Conservation (phyloP, 1,284 basidiomycete species). For the Cryptococcus sp. region DNA sequence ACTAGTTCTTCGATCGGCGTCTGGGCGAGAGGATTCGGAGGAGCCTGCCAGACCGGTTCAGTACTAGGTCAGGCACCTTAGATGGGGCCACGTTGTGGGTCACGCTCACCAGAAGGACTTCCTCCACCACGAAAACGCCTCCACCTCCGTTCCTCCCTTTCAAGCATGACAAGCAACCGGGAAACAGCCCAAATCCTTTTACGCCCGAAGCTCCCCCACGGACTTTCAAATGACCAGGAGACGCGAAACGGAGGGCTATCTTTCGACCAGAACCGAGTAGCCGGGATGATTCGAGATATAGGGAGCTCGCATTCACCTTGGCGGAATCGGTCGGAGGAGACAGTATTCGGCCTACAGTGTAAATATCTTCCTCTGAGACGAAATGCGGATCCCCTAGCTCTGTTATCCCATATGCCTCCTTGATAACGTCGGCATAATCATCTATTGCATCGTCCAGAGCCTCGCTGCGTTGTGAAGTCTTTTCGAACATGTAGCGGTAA, state of each 20-base stretch:
- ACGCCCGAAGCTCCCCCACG: slow-evolving; percentile 64
- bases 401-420: slow-evolving; percentile 67
- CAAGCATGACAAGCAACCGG: slow-evolving; percentile 84
- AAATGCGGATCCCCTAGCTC: slow-evolving; percentile 75
- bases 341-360: slow-evolving; percentile 78
- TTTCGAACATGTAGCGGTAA: slow-evolving; percentile 90
- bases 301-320: slow-evolving; percentile 71
- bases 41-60: slow-evolving; percentile 43
- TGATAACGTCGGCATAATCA: slow-evolving; percentile 71
- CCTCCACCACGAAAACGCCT: slow-evolving; percentile 77
- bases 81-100: background rate
- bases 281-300: slow-evolving; percentile 79
- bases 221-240: slow-evolving; percentile 61
- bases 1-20: slow-evolving; percentile 42
- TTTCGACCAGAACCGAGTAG: slow-evolving; percentile 71
- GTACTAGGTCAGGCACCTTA: background rate
- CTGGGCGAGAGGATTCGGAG: slow-evolving; percentile 48
- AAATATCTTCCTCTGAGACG: slow-evolving; percentile 72
- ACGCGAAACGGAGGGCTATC: slow-evolving; percentile 69
- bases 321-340: slow-evolving; percentile 62
- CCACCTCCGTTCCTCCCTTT: slow-evolving; percentile 90
- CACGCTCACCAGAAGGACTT: slow-evolving; percentile 70
- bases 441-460: slow-evolving; percentile 81
- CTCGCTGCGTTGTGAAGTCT: slow-evolving; percentile 75
- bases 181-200: slow-evolving; percentile 77